Base-by-base conservation (phyloP, 495 filamentous ascomycete genomes). In the Penicillium herquei region DNA sequence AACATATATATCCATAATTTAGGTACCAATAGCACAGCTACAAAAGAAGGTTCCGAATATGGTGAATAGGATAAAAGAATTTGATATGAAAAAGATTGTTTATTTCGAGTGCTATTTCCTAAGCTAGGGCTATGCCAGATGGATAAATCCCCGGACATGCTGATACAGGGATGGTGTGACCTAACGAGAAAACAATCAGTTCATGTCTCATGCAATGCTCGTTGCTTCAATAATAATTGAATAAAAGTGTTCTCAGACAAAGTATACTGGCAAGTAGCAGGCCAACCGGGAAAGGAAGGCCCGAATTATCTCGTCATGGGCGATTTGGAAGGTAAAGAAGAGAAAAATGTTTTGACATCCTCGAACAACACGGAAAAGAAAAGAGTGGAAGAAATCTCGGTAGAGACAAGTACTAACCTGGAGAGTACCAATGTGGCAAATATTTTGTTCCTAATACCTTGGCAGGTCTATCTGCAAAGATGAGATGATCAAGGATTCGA, bases 251-350 rank as follows among this genome's bases (percentile, higher is more conserved):
- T 77, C 74, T 93, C 91, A 96, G 91, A 94, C 89, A 90, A 87
- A 70, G 77, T 84, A 81, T 94, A 95, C 91, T 96, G 91, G 91
- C 91, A 91, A 96, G 91, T 94, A 95, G 84, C 91, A 93, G 87
- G 85, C 81, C 76, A 72, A 79, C 80, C 81, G 77, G 81, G 76
- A 82, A 84, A 79, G 78, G 79, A 76, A 73, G 76, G 79, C 84
- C 87, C 85, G 83, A 77, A 84, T 75, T 75, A 60, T 79, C 77
- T 90, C 90, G 86, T 93, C 92, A 96, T 86, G 87, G 90, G 85
- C 92, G 92, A 94, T 78, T 96, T 88, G 80, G 87, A 76, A 85
- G 80, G 84, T 88, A 89, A 95, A 93, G 91, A 96, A 96, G 91
- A 84, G 81, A 84, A 78, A 78, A 81, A 71, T 55, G 59, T 60